Percentiles rank a stretch among this genome's conserved stretches.
phyloP scores from a whole-genome alignment of 192 early-diverging fungal species.

The Entrophospora sp. region DNA sequence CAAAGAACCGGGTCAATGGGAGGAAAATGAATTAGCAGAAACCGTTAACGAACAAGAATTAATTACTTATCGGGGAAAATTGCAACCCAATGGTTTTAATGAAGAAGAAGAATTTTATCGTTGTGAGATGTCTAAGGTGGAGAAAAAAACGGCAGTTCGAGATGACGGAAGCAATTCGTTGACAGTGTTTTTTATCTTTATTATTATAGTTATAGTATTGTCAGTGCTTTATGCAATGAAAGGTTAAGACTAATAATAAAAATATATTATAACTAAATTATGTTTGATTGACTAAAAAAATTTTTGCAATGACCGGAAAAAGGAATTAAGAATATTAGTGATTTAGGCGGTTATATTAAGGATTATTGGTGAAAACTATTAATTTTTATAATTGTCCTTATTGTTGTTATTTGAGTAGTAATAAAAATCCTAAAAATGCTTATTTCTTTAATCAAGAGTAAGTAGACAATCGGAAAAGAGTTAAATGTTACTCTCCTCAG shows the following conservation, averaged over 20 bases:
- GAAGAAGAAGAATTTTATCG: neutral
- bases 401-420: slow-evolving; percentile 6
- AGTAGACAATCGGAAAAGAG: too few relatives aligned
- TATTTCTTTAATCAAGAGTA: neutral
- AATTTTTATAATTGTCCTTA: slow-evolving; percentile 1
- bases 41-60: too few relatives aligned
- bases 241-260: neutral
- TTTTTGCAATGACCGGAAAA: neutral
- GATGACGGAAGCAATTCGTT: too few relatives aligned
- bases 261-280: neutral
- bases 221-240: neutral
- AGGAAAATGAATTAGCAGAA: neutral
- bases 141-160: neutral
- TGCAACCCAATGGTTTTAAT: neutral
- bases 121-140: neutral
- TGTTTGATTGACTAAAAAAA: slow-evolving; percentile 8
- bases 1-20: neutral
- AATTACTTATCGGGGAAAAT: neutral
- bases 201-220: neutral
- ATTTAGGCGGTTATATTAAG: neutral
- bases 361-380: slow-evolving; percentile 6
- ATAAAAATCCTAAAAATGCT: slow-evolving; percentile 3
- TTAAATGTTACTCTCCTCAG: too few relatives aligned
- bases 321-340: slow-evolving; percentile 3
- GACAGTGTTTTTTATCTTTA: neutral